Percentiles rank a stretch among this genome's conserved stretches.
Conservation (phyloP, 2,329 filamentous ascomycete species). For the Ceratocystis harringtonii region DNA sequence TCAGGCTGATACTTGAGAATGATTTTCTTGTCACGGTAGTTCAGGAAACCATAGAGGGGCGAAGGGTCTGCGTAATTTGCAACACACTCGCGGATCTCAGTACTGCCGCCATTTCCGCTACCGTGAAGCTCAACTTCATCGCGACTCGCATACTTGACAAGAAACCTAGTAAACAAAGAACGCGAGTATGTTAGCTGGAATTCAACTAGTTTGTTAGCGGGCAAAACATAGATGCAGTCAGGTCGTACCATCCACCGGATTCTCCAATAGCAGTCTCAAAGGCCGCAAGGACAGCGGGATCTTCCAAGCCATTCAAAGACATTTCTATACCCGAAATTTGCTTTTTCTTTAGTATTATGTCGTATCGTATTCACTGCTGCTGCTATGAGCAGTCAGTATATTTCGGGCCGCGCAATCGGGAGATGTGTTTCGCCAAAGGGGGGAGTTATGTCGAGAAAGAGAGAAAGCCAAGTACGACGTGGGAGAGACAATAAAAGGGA, state of each 20-base stretch:
- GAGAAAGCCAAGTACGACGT: neutral
- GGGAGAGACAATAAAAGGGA: slow-evolving; percentile 5
- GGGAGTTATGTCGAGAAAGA: neutral
- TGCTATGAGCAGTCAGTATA: slow-evolving; percentile 5
- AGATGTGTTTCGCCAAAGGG: slow-evolving; percentile 9
- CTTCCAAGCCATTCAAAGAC: slow-evolving; percentile 93
- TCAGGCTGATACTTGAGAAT: slow-evolving; percentile 87
- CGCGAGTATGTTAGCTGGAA: slow-evolving; percentile 6
- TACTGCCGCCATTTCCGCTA: slow-evolving; percentile 65
- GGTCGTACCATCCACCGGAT: slow-evolving; percentile 83
- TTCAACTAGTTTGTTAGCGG: neutral
- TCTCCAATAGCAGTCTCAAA: slow-evolving; percentile 67
- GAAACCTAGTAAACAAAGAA: slow-evolving; percentile 49
- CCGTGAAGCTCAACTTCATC: slow-evolving; percentile 72
- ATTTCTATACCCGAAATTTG: slow-evolving; percentile 32
- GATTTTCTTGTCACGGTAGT: slow-evolving; percentile 79
- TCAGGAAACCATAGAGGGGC: slow-evolving; percentile 80
- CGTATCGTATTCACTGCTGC: neutral
- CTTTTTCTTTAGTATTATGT: neutral
- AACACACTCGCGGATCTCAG: slow-evolving; percentile 67
- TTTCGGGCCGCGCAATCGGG: slow-evolving; percentile 5
- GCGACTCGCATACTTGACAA: slow-evolving; percentile 78
- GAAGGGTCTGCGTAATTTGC: slow-evolving; percentile 67
- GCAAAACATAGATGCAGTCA: neutral
- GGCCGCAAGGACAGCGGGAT: slow-evolving; percentile 64